These are phyloP conservation scores for Lyophyllum semitale DNA, from an alignment of 768 basidiomycete genomes.

Conservation along the genomic window DNA sequence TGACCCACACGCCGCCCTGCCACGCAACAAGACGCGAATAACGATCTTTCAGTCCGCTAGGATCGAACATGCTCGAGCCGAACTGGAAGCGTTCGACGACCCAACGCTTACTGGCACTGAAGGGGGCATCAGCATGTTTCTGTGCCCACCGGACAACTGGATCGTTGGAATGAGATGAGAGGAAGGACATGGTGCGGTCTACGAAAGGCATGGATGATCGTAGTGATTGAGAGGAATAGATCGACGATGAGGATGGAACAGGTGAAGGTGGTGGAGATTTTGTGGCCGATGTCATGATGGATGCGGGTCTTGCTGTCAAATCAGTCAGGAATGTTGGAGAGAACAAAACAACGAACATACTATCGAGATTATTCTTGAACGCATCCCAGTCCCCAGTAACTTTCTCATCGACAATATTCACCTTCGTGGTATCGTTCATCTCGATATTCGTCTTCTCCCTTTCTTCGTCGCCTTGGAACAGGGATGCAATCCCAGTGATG, in stretches of 20 bases:
- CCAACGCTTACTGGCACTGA: conserved; percentile 51
- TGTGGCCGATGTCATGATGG: conserved; percentile 1
- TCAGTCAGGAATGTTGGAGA: not conserved
- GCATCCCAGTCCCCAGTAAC: conserved; percentile 54
- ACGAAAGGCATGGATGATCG: conserved; percentile 24
- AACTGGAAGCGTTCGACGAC: conserved; percentile 59
- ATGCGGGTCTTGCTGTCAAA: conserved; percentile 4
- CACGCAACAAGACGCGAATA: conserved; percentile 49
- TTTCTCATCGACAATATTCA: conserved; percentile 43
- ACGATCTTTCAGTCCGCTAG: conserved; percentile 46
- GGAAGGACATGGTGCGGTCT: conserved; percentile 37
- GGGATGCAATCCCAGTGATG: conserved; percentile 54
- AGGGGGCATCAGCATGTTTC: conserved; percentile 55
- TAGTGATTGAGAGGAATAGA: conserved; percentile 12
- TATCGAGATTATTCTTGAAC: conserved; percentile 38
- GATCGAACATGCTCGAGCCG: conserved; percentile 60
- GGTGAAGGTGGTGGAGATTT: conserved; percentile 18
- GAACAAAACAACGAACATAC: conserved; percentile 13
- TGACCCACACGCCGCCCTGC: conserved; percentile 56
- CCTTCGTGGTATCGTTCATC: conserved; percentile 43
- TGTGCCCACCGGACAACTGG: conserved; percentile 49
- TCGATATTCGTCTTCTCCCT: conserved; percentile 35
- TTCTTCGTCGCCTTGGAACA: conserved; percentile 37
- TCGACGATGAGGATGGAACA: conserved; percentile 9
- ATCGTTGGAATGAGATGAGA: conserved; percentile 43